Evolutionary conservation across 2,329 filamentous ascomycete species (phyloP).

Genomic region (Aquanectria penicillioides): DNA sequence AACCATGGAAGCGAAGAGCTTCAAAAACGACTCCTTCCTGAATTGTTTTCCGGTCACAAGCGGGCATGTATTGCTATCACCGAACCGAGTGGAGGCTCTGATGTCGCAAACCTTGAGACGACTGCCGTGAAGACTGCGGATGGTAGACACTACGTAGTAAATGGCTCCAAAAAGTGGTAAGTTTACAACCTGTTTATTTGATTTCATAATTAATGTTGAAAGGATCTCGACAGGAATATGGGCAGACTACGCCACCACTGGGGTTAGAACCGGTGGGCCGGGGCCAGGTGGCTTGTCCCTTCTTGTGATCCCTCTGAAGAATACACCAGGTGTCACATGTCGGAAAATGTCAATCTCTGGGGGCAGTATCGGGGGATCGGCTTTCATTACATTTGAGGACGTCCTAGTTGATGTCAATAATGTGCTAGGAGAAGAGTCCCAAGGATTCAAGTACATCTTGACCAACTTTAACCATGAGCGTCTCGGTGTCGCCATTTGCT

Average conservation of each 20-base stretch:
- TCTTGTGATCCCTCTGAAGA: not conserved
- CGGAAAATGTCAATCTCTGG: not conserved
- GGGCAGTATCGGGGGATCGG: not conserved
- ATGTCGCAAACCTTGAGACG: slow-evolving; percentile 1
- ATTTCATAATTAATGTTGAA: not conserved
- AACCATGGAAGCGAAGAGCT: not conserved
- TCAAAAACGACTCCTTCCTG: not conserved
- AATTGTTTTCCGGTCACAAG: not conserved
- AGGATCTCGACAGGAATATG: slow-evolving; percentile 7
- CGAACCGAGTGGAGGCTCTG: not conserved
- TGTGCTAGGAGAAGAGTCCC: not conserved
- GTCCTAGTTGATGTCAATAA: not conserved
- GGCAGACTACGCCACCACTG: slow-evolving; percentile 8
- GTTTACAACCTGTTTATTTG: not conserved
- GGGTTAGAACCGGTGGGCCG: not conserved
- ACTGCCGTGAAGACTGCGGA: not conserved
- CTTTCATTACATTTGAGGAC: not conserved
- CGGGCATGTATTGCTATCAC: slow-evolving; percentile 5
- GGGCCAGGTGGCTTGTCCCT: not conserved
- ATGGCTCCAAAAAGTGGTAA: slow-evolving; percentile 8
- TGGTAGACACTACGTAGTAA: slow-evolving; percentile 1
- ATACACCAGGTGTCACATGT: not conserved
- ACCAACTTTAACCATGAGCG: slow-evolving; percentile 12
- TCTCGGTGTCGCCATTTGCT: not conserved
- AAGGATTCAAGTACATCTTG: not conserved